phyloP scores from a whole-genome alignment of 2,329 filamentous ascomycete genomes.

The Rhytidhysteron rufulum region DNA sequence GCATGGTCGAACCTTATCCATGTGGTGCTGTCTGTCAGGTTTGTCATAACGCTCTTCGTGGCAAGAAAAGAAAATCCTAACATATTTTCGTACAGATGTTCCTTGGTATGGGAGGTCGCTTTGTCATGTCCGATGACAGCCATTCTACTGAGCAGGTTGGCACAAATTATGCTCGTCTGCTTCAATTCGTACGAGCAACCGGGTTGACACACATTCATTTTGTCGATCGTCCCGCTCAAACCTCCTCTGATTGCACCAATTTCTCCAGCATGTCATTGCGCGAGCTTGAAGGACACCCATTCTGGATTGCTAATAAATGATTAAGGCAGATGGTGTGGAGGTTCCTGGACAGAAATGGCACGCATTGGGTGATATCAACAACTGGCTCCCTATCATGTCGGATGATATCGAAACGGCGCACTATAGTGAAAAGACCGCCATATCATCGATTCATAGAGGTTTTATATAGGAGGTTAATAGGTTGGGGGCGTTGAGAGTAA shows the following conservation, averaged over 20 bases:
- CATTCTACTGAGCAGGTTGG: constrained; percentile 84
- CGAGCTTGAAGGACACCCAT: constrained; percentile 24
- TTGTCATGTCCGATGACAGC: constrained; percentile 93
- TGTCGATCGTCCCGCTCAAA: constrained; percentile 29
- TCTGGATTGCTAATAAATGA: constrained; percentile 21
- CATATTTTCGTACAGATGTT: constrained; percentile 55
- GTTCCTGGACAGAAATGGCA: too few species aligned
- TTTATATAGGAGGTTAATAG: too few species aligned
- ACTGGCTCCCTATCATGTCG: too few species aligned
- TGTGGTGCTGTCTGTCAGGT: constrained; percentile 73
- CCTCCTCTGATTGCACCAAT: constrained; percentile 31
- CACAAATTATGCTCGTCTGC: constrained; percentile 71
- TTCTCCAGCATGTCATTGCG: constrained; percentile 31
- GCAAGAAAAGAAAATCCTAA: constrained; percentile 13
- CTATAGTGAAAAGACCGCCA: too few species aligned
- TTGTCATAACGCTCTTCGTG: constrained; percentile 30
- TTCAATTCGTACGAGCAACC: constrained; percentile 66
- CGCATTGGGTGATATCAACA: too few species aligned
- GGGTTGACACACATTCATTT: constrained; percentile 58
- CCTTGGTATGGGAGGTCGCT: constrained; percentile 67
- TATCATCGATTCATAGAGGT: too few species aligned
- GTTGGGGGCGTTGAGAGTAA: too few species aligned
- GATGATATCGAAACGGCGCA: too few species aligned
- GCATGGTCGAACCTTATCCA: constrained; percentile 86
- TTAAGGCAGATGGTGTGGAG: too few species aligned